phyloP scores from a whole-genome alignment of 805 yeast species.

The Kuraishia hungarica region DNA sequence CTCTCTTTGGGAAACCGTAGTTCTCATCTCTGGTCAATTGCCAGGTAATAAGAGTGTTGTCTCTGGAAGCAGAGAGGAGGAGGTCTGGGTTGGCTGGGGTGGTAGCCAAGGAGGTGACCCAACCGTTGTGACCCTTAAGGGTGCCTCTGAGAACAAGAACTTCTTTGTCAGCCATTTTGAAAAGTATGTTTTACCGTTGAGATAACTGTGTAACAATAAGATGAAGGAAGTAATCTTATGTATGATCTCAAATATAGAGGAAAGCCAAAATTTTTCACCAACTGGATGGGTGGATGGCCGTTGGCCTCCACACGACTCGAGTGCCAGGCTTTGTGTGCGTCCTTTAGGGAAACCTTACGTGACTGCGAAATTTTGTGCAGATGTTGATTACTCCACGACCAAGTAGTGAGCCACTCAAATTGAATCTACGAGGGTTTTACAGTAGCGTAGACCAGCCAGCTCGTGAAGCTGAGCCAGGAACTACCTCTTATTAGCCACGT shows the following conservation, averaged over 20 bases:
- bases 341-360: neutral
- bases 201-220: neutral
- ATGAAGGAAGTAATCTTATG: neutral
- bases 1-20: conserved; percentile 97
- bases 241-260: neutral
- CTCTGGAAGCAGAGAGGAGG: conserved; percentile 97
- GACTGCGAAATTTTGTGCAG: neutral
- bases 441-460: too few relatives aligned
- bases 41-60: conserved; percentile 98
- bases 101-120: conserved; percentile 99
- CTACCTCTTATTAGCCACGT: too few relatives aligned
- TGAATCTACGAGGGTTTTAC: too few relatives aligned
- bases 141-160: conserved; percentile 99
- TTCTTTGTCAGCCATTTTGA: conserved; percentile 42
- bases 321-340: neutral
- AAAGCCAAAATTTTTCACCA: conserved; percentile 1
- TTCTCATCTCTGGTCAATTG: conserved; percentile 92
- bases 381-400: neutral
- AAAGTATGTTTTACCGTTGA: neutral
- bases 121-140: conserved; percentile 93
- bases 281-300: neutral
- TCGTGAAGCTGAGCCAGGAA: too few relatives aligned
- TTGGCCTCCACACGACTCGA: neutral
- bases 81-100: conserved; percentile 97
- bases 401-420: neutral